These are phyloP conservation scores for Apostasia ramifera DNA, from an alignment of 106 monocot species.

Conservation along the genomic window DNA sequence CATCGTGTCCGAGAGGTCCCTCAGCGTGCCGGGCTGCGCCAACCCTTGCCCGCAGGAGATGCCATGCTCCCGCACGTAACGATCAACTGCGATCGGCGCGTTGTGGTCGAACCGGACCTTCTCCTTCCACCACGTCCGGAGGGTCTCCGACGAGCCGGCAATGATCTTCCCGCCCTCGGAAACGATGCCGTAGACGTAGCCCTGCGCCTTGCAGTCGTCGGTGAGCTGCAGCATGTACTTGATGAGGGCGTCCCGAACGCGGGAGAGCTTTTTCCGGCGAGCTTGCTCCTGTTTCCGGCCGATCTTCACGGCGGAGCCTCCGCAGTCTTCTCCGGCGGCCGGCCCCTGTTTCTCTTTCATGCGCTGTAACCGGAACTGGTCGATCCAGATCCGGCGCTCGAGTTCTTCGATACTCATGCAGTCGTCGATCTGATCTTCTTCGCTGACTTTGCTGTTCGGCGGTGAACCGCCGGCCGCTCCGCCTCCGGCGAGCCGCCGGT, in stretches of 20 bases:
- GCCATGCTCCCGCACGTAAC: not conserved
- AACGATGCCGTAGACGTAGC: conserved; percentile 14
- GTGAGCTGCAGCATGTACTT: conserved; percentile 6
- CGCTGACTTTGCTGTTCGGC: not conserved
- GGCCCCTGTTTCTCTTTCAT: not conserved
- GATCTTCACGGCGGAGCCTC: not conserved
- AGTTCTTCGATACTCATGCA: conserved; percentile 6
- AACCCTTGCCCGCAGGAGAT: not conserved
- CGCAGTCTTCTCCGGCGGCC: not conserved
- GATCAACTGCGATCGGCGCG: not conserved
- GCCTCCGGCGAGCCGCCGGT: not conserved
- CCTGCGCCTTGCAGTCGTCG: conserved; percentile 9
- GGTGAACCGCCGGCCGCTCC: not conserved
- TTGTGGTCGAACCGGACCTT: conserved; percentile 7
- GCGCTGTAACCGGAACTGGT: not conserved
- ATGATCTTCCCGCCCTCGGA: conserved; percentile 3
- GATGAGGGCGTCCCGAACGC: not conserved
- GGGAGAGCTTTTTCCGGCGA: not conserved
- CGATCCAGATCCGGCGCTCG: conserved; percentile 6
- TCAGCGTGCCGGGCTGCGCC: not conserved
- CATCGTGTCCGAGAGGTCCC: conserved; percentile 11
- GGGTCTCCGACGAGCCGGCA: conserved; percentile 6
- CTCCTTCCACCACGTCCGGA: conserved; percentile 12
- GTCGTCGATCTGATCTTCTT: not conserved
- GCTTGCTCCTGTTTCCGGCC: not conserved